Evolutionary conservation across 495 filamentous ascomycete genomes (phyloP).

Genomic region (Umbilicaria muhlenbergii): DNA sequence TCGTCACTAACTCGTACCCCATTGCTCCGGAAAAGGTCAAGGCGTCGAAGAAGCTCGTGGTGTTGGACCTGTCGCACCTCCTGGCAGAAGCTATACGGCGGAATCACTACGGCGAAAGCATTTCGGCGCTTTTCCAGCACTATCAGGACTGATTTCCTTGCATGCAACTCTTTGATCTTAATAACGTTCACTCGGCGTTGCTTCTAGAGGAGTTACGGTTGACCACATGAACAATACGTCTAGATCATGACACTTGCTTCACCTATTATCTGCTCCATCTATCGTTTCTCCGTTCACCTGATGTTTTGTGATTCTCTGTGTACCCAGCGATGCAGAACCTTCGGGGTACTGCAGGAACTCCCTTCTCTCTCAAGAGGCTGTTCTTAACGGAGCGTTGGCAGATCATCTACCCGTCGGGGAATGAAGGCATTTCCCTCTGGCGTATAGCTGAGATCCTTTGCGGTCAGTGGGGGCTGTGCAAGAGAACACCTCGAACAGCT

Average conservation of each 20-base stretch:
- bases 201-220: too few species aligned
- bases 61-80: slow-evolving; percentile 76
- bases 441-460: slow-evolving; percentile 24
- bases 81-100: slow-evolving; percentile 84
- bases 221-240: too few species aligned
- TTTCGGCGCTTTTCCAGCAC: slow-evolving; percentile 72
- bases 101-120: slow-evolving; percentile 86
- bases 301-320: too few species aligned
- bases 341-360: slow-evolving; percentile 47
- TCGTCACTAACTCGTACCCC: slow-evolving; percentile 94
- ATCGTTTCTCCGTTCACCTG: too few species aligned
- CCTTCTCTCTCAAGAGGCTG: slow-evolving; percentile 23
- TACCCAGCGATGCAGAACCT: slow-evolving; percentile 52
- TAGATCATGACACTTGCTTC: too few species aligned
- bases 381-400: slow-evolving; percentile 68
- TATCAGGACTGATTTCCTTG: slow-evolving; percentile 31
- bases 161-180: too few species aligned
- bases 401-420: slow-evolving; percentile 39
- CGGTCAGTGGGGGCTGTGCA: slow-evolving; percentile 46
- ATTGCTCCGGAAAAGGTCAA: slow-evolving; percentile 56
- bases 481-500: slow-evolving; percentile 57
- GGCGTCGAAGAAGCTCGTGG: slow-evolving; percentile 65
- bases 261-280: too few species aligned
- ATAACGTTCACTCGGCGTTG: too few species aligned
- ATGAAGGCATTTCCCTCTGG: slow-evolving; percentile 50